These are phyloP conservation scores for Dendrothele bispora DNA, from an alignment of 768 basidiomycete genomes.

Conservation along the genomic window DNA sequence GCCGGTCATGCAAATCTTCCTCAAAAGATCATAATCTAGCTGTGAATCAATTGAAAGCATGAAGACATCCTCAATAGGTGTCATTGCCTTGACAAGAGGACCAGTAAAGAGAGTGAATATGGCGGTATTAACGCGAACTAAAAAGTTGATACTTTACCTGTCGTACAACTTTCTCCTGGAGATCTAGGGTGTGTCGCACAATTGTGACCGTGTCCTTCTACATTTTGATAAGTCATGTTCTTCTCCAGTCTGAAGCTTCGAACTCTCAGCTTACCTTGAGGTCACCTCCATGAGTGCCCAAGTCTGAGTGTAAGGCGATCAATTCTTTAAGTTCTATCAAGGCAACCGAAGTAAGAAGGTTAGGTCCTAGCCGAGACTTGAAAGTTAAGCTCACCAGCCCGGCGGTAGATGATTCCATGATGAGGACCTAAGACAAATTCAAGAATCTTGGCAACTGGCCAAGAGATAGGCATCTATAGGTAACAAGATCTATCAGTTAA, in stretches of 20 bases:
- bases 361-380: not conserved
- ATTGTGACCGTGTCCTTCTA: slow-evolving; percentile 86
- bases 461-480: slow-evolving; percentile 66
- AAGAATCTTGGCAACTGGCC: slow-evolving; percentile 84
- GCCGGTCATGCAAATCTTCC: slow-evolving; percentile 73
- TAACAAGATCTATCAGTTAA: not conserved
- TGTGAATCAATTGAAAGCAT: slow-evolving; percentile 86
- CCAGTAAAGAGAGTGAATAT: too few relatives aligned
- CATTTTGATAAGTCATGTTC: too few relatives aligned
- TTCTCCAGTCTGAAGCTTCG: too few relatives aligned
- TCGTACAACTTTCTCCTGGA: slow-evolving; percentile 82
- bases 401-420: slow-evolving; percentile 89
- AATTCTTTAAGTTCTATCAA: slow-evolving; percentile 77
- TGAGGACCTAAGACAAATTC: slow-evolving; percentile 78
- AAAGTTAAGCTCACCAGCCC: slow-evolving; percentile 44
- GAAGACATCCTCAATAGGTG: slow-evolving; percentile 75
- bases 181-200: slow-evolving; percentile 84
- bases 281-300: slow-evolving; percentile 78
- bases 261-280: too few relatives aligned
- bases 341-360: not conserved
- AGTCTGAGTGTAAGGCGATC: slow-evolving; percentile 82
- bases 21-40: slow-evolving; percentile 79
- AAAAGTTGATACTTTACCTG: slow-evolving; percentile 39
- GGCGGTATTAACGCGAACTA: not conserved
- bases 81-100: slow-evolving; percentile 62